Percentiles rank a stretch among this genome's conserved stretches.
Conservation (phyloP, 2,329 filamentous ascomycete genomes). For the Verticillium zaregamsianum region DNA sequence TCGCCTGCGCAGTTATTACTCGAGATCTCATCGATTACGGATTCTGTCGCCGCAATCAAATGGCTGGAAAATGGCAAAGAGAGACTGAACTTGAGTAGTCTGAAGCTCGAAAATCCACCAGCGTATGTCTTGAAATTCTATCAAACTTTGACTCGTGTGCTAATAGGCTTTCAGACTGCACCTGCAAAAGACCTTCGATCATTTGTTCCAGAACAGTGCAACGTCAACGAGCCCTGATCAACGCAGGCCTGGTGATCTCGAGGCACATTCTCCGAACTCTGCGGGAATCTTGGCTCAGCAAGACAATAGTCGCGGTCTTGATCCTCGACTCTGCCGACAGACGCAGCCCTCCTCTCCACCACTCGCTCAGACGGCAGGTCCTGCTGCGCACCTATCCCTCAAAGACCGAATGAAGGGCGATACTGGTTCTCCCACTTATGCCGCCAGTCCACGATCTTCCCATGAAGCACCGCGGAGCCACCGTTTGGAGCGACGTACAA, state of each 20-base stretch:
- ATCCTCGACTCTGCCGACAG: not conserved
- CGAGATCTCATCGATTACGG: not conserved
- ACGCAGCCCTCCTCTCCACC: not conserved
- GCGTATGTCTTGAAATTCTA: not conserved
- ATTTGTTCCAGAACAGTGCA: not conserved
- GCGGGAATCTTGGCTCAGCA: not conserved
- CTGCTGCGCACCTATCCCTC: not conserved
- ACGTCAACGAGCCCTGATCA: not conserved
- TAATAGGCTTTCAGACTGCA: not conserved
- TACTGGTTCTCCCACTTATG: not conserved
- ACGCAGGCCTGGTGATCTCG: not conserved
- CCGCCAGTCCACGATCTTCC: not conserved
- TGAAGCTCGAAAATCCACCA: not conserved
- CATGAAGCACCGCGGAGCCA: not conserved
- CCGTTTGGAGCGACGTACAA: not conserved
- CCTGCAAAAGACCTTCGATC: not conserved
- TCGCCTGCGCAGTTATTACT: not conserved
- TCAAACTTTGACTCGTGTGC: not conserved
- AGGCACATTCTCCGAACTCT: not conserved
- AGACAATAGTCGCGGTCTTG: not conserved
- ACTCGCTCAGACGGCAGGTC: not conserved
- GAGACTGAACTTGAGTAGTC: not conserved
- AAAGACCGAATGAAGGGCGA: not conserved
- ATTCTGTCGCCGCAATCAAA: not conserved
- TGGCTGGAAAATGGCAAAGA: not conserved